Evolutionary conservation across 1,284 basidiomycete species (phyloP).

Genomic region (Calocybe gambosa): DNA sequence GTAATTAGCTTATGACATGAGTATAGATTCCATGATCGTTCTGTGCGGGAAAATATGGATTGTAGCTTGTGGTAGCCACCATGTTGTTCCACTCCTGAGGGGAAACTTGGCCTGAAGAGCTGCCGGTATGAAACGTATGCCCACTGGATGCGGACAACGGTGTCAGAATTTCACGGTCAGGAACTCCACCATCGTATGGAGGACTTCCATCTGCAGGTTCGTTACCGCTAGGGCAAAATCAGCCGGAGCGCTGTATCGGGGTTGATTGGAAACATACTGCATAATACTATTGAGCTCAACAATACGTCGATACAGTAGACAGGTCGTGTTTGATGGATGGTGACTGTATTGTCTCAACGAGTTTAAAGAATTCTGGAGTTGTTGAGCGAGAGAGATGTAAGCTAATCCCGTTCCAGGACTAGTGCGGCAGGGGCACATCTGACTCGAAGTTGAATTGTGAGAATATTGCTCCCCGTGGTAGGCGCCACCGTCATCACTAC

Average conservation of each 20-base stretch:
- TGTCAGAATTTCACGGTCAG: constrained; percentile 64
- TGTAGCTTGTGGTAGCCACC: constrained; percentile 51
- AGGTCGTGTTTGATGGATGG: constrained; percentile 48
- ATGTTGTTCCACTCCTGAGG: constrained; percentile 58
- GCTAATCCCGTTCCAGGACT: constrained; percentile 53
- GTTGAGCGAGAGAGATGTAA: constrained; percentile 55
- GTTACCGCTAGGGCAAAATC: constrained; percentile 33
- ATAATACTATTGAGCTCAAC: constrained; percentile 57
- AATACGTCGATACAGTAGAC: constrained; percentile 53
- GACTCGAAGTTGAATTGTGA: constrained; percentile 30
- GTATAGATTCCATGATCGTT: constrained; percentile 45
- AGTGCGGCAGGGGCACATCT: constrained; percentile 56
- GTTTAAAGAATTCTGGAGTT: constrained; percentile 52
- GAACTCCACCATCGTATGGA: constrained; percentile 38
- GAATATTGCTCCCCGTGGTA: constrained; percentile 36
- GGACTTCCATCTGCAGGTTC: constrained; percentile 35
- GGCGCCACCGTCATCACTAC: constrained; percentile 38
- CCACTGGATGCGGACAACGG: constrained; percentile 61
- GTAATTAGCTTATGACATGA: constrained; percentile 43
- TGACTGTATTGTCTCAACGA: constrained; percentile 57
- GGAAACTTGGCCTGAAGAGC: constrained; percentile 36
- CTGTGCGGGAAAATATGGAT: constrained; percentile 61
- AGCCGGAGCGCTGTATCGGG: constrained; percentile 7
- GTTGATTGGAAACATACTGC: constrained; percentile 45
- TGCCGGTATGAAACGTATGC: constrained; percentile 36